Evolutionary conservation across 371 early-diverging fungal species (phyloP), one percentile per base, ranked within the genome.

Genomic region (Syncephalastrum racemosum): DNA sequence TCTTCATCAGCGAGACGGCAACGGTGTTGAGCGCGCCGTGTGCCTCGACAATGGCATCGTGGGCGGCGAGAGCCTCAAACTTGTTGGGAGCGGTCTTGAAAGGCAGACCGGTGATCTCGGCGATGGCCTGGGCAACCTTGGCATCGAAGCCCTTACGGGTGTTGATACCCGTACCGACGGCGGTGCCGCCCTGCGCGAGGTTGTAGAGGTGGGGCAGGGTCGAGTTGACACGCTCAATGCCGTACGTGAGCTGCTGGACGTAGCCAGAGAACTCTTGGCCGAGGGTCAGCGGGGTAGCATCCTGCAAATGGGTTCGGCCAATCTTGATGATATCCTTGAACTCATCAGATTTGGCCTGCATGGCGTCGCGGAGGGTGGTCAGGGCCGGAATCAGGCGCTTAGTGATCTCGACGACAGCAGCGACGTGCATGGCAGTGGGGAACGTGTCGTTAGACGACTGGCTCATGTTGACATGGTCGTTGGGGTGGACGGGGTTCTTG

Each of bases 221-320:
- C 19, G 64, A 71, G 69, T 94, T 67, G 53, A 96, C 82, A 56
- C 98, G 88, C 64, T 91, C 88, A 57, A 95, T 86, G 40, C 88
- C 90, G 64, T 86, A 92, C 48, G 81, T 79, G 15, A 97, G 70
- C 75, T 95, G 95, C 68, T 88, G 87, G 18, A 84, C 84, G 68
- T 97, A 97, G 15, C 96, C 98, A n/a, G 92, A 90, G 73, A 97
- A 95, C 78, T 97, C 98, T 66, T 96, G 95, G 44, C 96, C 96
- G 46, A 97, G 82, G n/a, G 97, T 95, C 70, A 97, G 75, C 8
- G 98, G 97, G 6, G 95, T 95, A 41, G 98, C 98, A 72, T 97
- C 98, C 79, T 87, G 86, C 57, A 93, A 79, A 65, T 96, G 97
- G 12, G 97, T 96, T 54, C 96, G 89, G 53, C 96, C 97, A 70